A percentile compares a stretch with the other conserved stretches of the same genome.
Conservation (phyloP, 495 filamentous ascomycete species). For the Xylaria acuta region DNA sequence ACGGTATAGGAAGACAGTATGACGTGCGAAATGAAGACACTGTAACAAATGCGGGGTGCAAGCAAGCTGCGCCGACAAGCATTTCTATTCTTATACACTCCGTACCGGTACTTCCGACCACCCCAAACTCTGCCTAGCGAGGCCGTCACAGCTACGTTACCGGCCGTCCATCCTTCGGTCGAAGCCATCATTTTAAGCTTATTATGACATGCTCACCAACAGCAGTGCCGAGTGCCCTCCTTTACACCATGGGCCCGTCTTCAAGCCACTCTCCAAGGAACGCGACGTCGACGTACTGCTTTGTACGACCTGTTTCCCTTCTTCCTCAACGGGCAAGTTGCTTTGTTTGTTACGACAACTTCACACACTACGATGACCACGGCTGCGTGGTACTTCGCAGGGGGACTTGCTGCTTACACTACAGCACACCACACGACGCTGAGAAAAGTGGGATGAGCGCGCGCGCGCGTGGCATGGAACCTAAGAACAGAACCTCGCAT, state of each 20-base stretch:
- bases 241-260: not conserved
- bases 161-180: conserved; percentile 1
- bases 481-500: conserved; percentile 21
- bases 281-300: not conserved
- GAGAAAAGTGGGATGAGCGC: conserved; percentile 18
- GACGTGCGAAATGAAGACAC: not conserved
- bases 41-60: conserved; percentile 21
- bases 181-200: conserved; percentile 22
- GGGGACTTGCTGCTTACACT: not conserved
- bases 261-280: not conserved
- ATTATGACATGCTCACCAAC: conserved; percentile 3
- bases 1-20: not conserved
- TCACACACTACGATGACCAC: not conserved
- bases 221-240: not conserved
- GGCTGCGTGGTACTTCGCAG: conserved; percentile 22
- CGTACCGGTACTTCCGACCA: not conserved
- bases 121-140: not conserved
- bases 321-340: not conserved
- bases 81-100: conserved; percentile 17
- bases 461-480: conserved; percentile 19
- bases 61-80: conserved; percentile 13
- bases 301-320: not conserved
- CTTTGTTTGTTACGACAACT: not conserved
- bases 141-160: not conserved
- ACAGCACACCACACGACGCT: not conserved